Percentiles rank a stretch among this genome's conserved stretches.
Evolutionary conservation across 1,284 basidiomycete genomes (phyloP).

Genomic region (Ceratobasidium theobromae): DNA sequence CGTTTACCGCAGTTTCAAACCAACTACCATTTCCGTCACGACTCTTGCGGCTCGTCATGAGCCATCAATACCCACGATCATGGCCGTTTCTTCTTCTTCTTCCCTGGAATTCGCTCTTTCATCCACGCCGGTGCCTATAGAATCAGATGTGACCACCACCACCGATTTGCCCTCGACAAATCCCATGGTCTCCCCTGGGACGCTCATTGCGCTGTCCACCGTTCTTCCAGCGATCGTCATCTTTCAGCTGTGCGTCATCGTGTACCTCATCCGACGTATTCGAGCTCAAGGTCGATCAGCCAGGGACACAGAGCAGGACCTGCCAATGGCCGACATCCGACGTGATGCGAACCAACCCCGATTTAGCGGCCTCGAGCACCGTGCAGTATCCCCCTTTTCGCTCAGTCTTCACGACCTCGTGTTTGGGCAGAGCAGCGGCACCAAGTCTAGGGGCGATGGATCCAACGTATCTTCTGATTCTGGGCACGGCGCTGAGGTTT

Average conservation of each 20-base stretch:
- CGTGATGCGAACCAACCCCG: background rate
- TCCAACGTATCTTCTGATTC: constrained; percentile 14
- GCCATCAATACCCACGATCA: background rate
- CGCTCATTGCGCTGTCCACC: constrained; percentile 21
- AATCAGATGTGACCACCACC: no score
- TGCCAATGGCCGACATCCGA: constrained; percentile 6
- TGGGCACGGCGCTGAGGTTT: no score
- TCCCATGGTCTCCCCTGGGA: constrained; percentile 16
- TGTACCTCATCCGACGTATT: constrained; percentile 9
- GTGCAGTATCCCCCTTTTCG: constrained; percentile 1
- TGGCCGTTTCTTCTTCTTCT: background rate
- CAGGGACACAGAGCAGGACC: background rate
- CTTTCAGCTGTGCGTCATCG: background rate
- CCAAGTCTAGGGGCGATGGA: background rate
- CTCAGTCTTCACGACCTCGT: constrained; percentile 1
- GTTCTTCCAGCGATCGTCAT: constrained; percentile 3
- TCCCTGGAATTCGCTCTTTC: no score
- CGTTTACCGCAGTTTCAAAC: background rate
- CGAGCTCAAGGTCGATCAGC: background rate
- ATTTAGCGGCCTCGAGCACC: background rate
- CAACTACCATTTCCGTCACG: background rate
- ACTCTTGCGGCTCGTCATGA: no score
- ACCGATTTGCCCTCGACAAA: no score
- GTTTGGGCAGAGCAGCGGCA: background rate
- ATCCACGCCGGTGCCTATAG: no score